Base-by-base conservation (phyloP, 371 early-diverging fungal genomes). In the Mucor plumbeus region DNA sequence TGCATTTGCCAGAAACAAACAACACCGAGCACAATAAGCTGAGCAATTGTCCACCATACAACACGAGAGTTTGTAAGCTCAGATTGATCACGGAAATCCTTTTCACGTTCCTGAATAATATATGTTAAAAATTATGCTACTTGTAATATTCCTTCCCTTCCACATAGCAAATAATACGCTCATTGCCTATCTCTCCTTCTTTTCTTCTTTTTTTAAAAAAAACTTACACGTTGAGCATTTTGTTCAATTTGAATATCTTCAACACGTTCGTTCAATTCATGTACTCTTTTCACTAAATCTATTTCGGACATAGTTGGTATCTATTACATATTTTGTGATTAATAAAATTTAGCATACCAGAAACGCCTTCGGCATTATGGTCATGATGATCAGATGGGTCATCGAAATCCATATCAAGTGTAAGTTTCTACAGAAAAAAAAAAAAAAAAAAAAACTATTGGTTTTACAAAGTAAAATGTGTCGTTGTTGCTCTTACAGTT, bases 1-100 rank as follows among this genome's bases (percentile, higher is more conserved):
- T 91, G 89, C 81, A 96, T 88, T 78, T 98, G 98, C 96, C 97
- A 96, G 61, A 88, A 82, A 73, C 95, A 94, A 26, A 94, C 92
- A 26, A 89, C 77, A 39, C 85, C 93, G 61, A 97, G 85, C 44
- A 96, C 86, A 55, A 85, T 65, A 53, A 97, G 69, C 73, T 97
- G 97, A 31, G 91, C 78, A 56, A 98, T 68, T 10, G 95, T 93
- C 96, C 96, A 98, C 78, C 86, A 90, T 1, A 95, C 89, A 14
- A 95, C 91, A 44, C 92, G 91, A 15, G 90, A 81, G 82, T 95
- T 97, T 58, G 91, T 90, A 19, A 83, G 72, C 76, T 96, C 93
- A 43, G 92, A 92, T 69, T 89, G 88, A 70, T 92, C 85, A 68
- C 96, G 90, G 87, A 96, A 97, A 79, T 92, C 93, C 41, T 83